Evolutionary conservation across 2,329 filamentous ascomycete genomes (phyloP).

Genomic region (Dactylellina sp.): DNA sequence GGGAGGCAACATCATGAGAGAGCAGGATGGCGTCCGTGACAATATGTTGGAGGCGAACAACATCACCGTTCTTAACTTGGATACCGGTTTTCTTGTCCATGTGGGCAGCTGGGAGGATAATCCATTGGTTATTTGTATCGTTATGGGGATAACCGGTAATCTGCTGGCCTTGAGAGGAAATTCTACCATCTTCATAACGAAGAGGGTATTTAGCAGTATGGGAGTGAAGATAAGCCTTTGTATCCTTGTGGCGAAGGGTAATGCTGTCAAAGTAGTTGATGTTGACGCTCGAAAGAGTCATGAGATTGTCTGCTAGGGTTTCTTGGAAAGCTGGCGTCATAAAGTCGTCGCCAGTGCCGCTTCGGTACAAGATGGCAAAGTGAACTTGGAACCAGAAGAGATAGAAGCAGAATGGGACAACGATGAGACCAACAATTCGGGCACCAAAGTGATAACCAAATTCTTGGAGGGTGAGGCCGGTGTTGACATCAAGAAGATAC

Average conservation of each 20-base stretch:
- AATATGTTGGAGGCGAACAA: constrained; percentile 86
- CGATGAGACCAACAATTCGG: constrained; percentile 83
- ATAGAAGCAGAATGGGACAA: constrained; percentile 96
- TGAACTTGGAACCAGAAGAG: constrained; percentile 99
- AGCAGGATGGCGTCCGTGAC: constrained; percentile 87
- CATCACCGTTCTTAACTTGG: constrained; percentile 82
- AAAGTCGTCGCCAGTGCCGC: constrained; percentile 96
- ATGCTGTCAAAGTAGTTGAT: constrained; percentile 93
- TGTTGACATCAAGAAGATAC: constrained; percentile 90
- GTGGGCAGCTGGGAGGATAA: constrained; percentile 78
- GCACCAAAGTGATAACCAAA: constrained; percentile 92
- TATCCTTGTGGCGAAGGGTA: constrained; percentile 94
- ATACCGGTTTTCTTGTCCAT: constrained; percentile 71
- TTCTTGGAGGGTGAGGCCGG: constrained; percentile 79
- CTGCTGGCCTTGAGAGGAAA: constrained; percentile 95
- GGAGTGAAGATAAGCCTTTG: constrained; percentile 94
- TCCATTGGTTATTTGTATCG: constrained; percentile 99
- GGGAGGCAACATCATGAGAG: constrained; percentile 96
- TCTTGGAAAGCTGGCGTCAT: constrained; percentile 99
- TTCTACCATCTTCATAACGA: constrained; percentile 94
- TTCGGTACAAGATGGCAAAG: constrained; percentile 86
- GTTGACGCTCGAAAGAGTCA: constrained; percentile 85
- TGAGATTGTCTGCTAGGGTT: constrained; percentile 91
- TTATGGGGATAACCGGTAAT: constrained; percentile 98
- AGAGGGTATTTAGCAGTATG: constrained; percentile 89